Conservation (phyloP, 2,329 filamentous ascomycete genomes). For the Aspergillus carbonarius region DNA sequence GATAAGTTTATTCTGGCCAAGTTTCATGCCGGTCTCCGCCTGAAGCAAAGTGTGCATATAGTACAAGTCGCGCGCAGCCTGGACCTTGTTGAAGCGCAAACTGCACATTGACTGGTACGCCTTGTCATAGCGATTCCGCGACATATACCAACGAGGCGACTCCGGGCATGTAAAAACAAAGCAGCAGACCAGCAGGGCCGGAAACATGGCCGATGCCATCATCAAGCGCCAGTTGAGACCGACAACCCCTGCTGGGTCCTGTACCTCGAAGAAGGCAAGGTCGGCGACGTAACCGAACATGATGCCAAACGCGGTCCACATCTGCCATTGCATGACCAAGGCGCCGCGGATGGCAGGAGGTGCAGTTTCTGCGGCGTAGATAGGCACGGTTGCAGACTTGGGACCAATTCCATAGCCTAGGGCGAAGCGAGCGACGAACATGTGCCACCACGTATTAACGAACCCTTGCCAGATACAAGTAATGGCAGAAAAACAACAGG, state of each 20-base stretch:
- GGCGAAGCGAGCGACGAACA: constrained; percentile 68
- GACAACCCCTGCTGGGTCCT: constrained; percentile 52
- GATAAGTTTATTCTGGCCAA: constrained; percentile 52
- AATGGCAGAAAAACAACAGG: constrained; percentile 66
- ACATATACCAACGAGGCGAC: constrained; percentile 51
- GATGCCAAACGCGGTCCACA: constrained; percentile 53
- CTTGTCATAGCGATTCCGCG: constrained; percentile 41
- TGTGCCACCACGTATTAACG: constrained; percentile 68
- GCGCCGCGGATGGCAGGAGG: constrained; percentile 69
- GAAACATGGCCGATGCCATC: constrained; percentile 66
- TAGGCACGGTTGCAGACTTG: constrained; percentile 72
- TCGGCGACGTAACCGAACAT: constrained; percentile 60
- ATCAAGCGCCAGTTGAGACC: constrained; percentile 68
- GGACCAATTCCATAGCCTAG: constrained; percentile 76
- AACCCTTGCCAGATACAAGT: constrained; percentile 61
- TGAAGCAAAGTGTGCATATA: constrained; percentile 57
- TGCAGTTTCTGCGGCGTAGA: constrained; percentile 73
- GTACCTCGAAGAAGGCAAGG: constrained; percentile 59
- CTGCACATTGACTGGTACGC: constrained; percentile 46
- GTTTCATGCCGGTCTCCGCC: constrained; percentile 57
- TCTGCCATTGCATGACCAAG: constrained; percentile 80
- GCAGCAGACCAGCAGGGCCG: constrained; percentile 56
- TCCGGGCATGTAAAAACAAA: constrained; percentile 65
- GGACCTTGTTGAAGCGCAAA: constrained; percentile 44
- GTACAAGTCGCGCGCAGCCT: constrained; percentile 47